Base-by-base conservation (phyloP, 768 basidiomycete genomes). In the Cytidiella melzeri region DNA sequence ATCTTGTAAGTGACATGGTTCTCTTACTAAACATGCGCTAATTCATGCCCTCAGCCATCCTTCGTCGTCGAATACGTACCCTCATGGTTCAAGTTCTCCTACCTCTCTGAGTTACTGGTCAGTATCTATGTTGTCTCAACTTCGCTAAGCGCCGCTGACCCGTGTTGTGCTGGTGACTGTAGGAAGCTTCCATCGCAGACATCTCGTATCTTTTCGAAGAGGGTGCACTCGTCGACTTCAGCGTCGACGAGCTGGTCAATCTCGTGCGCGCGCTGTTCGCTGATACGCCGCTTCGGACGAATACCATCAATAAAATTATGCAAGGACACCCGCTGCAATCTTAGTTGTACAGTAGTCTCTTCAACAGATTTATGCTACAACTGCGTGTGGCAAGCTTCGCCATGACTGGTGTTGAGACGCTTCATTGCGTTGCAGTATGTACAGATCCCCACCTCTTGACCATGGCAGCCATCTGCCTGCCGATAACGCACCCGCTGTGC, bases 101-200 rank as follows among this genome's bases (percentile, higher is more conserved):
- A 97, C 65, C 74, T 96, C 4, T 90, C 90, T 1, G 93, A 96
- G 64, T 75, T 97, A 11, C 64, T 97, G 73, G 92, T 93, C 52
- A 41, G 87, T 43, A 7, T 15, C 26, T 7, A 73, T 23, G 3
- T 44, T 54, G n/a, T 36, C 20, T 6, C 38, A 11, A 18, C 19
- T 34, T 38, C 12, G 3, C 44, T 3, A 6, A 27, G 27, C 45
- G 37, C 43, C 25, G 19, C 38, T 6, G 42, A 12, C 27, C 19
- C 47, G 27, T 20, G 13, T 26, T 18, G 45, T 1, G 11, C 25
- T 30, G n/a, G n/a, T 11, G 36, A 12, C 9, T 65, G 43, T 56
- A 93, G 92, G 91, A 92, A 66, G 93, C 92, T 1, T 91, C 90
- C 26, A 81, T 97, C 64, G 88, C 83, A 34, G 94, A 97, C 64